phyloP scores from a whole-genome alignment of 208 protist genomes.

The Vickermania ingenoplastis region DNA sequence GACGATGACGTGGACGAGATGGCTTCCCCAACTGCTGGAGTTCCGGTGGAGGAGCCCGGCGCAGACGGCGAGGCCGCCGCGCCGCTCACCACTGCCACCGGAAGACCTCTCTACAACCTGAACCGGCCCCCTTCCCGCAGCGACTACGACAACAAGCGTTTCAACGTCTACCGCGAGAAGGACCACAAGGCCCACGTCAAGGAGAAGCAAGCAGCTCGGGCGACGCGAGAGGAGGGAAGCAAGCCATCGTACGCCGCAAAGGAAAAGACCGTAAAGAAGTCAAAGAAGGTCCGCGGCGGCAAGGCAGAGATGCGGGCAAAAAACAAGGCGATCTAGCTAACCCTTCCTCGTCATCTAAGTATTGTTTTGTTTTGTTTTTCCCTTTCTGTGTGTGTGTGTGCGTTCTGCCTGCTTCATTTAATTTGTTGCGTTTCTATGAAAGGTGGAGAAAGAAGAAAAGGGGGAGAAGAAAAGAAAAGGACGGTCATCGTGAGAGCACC shows the following conservation, averaged over 20 bases:
- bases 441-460: no score
- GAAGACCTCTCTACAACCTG: background rate
- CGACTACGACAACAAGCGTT: constrained; percentile 71
- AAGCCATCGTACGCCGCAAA: constrained; percentile 2
- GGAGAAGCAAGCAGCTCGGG: constrained; percentile 18
- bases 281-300: background rate
- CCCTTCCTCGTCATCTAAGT: no score
- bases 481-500: no score
- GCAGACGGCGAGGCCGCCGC: background rate
- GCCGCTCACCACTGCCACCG: background rate
- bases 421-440: no score
- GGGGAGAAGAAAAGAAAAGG: no score
- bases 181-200: constrained; percentile 33
- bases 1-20: constrained; percentile 18
- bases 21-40: background rate
- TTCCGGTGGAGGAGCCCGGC: background rate
- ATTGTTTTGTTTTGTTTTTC: no score
- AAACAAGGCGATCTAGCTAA: no score
- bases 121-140: constrained; percentile 22
- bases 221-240: background rate
- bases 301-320: background rate
- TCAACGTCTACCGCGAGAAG: constrained; percentile 39
- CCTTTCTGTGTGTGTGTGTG: no score
- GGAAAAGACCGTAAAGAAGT: constrained; percentile 1
- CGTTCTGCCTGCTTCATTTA: no score